These are phyloP conservation scores for Metschnikowia kofuensis DNA, from an alignment of 805 yeast genomes.

Conservation along the genomic window DNA sequence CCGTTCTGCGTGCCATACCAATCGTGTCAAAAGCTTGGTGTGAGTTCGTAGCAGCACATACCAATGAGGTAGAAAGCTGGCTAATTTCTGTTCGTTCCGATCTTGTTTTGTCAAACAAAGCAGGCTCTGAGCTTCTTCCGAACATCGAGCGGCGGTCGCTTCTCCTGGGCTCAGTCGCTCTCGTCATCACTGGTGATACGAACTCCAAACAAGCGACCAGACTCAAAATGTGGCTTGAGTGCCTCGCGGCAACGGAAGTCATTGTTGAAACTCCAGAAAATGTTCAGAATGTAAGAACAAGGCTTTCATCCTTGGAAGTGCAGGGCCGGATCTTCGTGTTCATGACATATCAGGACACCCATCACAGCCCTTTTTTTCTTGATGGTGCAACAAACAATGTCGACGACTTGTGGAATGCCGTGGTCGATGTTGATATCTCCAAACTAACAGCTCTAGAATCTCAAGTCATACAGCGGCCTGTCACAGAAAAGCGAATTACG, in stretches of 20 bases:
- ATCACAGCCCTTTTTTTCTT: background rate
- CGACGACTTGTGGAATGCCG: slow-evolving; percentile 14
- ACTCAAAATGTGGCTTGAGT: slow-evolving; percentile 15
- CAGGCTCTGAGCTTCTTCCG: slow-evolving; percentile 13
- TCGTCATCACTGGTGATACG: slow-evolving; percentile 2
- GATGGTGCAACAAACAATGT: background rate
- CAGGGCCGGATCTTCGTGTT: background rate
- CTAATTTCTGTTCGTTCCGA: slow-evolving; percentile 14
- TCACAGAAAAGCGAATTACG: background rate
- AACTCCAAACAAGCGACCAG: slow-evolving; percentile 6
- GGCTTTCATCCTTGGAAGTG: background rate
- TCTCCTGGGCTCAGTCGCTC: slow-evolving; percentile 14
- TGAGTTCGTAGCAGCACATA: slow-evolving; percentile 11
- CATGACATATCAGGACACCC: background rate
- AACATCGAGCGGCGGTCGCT: slow-evolving; percentile 12
- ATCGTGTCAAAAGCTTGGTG: slow-evolving; percentile 27
- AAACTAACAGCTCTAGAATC: background rate
- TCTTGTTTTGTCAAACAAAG: slow-evolving; percentile 17
- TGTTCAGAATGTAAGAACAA: background rate
- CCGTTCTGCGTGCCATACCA: slow-evolving; percentile 30
- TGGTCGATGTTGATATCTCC: slow-evolving; percentile 1
- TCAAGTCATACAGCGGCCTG: background rate
- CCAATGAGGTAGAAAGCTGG: slow-evolving; percentile 22
- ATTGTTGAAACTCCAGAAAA: background rate
- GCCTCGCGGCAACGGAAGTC: slow-evolving; percentile 9